These are phyloP conservation scores for Xylariomycetidae sp. DNA, from an alignment of 2,329 filamentous ascomycete species.

Conservation along the genomic window DNA sequence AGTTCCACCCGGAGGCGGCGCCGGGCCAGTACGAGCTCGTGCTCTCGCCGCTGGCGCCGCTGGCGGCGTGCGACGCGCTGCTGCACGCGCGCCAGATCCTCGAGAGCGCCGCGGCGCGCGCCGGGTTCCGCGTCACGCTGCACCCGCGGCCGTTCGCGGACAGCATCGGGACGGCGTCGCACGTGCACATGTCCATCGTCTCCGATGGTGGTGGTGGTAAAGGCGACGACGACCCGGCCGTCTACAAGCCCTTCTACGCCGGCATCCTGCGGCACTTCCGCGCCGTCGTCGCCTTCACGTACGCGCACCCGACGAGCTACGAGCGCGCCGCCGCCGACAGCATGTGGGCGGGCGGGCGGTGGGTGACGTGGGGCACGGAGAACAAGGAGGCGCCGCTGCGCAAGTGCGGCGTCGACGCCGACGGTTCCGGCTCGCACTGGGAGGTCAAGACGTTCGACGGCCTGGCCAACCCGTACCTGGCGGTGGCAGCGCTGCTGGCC, in stretches of 20 bases:
- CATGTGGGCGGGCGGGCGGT: conserved; percentile 74
- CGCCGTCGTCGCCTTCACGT: conserved; percentile 64
- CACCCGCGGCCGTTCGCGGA: conserved; percentile 64
- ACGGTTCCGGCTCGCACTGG: conserved; percentile 69
- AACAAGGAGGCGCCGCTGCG: conserved; percentile 74
- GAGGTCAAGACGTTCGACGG: conserved; percentile 78
- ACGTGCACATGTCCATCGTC: conserved; percentile 66
- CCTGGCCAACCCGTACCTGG: conserved; percentile 73
- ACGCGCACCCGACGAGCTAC: conserved; percentile 64
- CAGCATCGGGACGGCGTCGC: conserved; percentile 60
- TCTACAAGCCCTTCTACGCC: conserved; percentile 65
- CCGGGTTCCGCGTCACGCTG: conserved; percentile 64
- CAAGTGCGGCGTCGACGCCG: conserved; percentile 58
- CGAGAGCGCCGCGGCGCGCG: conserved; percentile 55
- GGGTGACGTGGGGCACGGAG: conserved; percentile 76
- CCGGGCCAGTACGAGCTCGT: conserved; percentile 76
- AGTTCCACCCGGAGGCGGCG: conserved; percentile 71
- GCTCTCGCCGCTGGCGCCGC: conserved; percentile 56
- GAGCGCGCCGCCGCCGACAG: conserved; percentile 62
- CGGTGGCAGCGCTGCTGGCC: conserved; percentile 54
- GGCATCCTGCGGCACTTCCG: conserved; percentile 64
- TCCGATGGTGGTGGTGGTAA: conserved; percentile 23
- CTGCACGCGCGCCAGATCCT: conserved; percentile 69
- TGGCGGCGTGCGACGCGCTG: conserved; percentile 67
- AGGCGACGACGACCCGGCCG: conserved; percentile 31